These are phyloP conservation scores for Epichloe baconii DNA, from an alignment of 2,329 filamentous ascomycete genomes.

Conservation along the genomic window DNA sequence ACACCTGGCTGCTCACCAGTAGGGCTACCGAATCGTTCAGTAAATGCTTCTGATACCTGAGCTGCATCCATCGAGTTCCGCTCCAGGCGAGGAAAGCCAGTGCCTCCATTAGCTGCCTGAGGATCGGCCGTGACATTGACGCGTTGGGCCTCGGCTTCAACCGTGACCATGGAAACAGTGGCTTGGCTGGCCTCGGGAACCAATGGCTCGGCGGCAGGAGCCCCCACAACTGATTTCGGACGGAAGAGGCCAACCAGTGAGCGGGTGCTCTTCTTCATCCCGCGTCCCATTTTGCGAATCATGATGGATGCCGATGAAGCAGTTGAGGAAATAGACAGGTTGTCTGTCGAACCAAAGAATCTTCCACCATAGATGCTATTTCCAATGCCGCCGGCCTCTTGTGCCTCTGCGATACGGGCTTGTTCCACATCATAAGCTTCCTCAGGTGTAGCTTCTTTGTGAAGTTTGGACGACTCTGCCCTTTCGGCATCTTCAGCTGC, in stretches of 20 bases:
- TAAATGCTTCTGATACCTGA: constrained; percentile 28
- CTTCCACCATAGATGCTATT: constrained; percentile 86
- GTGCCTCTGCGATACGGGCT: constrained; percentile 77
- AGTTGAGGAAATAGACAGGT: constrained; percentile 80
- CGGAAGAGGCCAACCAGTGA: constrained; percentile 90
- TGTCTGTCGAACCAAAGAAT: constrained; percentile 88
- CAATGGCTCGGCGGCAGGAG: constrained; percentile 55
- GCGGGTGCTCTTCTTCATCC: constrained; percentile 88
- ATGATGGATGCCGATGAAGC: constrained; percentile 83
- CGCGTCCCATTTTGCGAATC: constrained; percentile 97
- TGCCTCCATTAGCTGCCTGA: constrained; percentile 53
- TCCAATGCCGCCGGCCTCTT: constrained; percentile 84
- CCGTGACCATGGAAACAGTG: constrained; percentile 90
- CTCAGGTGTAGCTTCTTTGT: constrained; percentile 47
- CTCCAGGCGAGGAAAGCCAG: constrained; percentile 75
- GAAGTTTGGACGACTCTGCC: constrained; percentile 38
- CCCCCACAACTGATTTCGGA: constrained; percentile 80
- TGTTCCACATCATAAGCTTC: constrained; percentile 78
- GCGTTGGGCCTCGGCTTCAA: constrained; percentile 79
- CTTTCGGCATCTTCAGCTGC: constrained; percentile 38
- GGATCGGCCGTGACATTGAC: constrained; percentile 66
- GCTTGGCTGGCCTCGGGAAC: constrained; percentile 58
- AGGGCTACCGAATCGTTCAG: constrained; percentile 42
- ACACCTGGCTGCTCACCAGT: constrained; percentile 48
- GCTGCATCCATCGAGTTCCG: constrained; percentile 64